A percentile compares a stretch with the other conserved stretches of the same genome.
These are phyloP conservation scores for Myriosclerotinia curreyana DNA, from an alignment of 2,329 filamentous ascomycete species.

Conservation along the genomic window DNA sequence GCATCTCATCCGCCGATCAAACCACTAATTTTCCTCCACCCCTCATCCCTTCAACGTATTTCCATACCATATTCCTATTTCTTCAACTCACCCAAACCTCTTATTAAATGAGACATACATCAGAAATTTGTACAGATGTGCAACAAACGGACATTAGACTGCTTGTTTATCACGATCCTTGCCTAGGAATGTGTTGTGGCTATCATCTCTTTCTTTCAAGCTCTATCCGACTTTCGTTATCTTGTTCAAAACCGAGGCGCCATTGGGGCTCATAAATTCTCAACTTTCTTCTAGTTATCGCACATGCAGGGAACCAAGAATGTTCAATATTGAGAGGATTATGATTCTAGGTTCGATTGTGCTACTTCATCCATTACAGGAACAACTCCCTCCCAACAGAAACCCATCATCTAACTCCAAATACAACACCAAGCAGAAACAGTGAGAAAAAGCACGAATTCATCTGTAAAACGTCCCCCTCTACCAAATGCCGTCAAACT, in stretches of 20 bases:
- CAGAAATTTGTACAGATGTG: no score
- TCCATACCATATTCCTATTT: no score
- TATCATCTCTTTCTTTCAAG: neutral
- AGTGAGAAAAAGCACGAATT: slow-evolving; percentile 4
- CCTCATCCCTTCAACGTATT: no score
- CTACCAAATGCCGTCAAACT: neutral
- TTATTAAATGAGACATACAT: no score
- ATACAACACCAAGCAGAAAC: slow-evolving; percentile 10
- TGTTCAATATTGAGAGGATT: neutral
- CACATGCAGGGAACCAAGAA: neutral
- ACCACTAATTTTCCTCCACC: no score
- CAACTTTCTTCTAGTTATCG: neutral
- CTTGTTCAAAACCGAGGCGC: neutral
- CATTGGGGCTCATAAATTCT: no score
- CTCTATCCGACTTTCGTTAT: neutral
- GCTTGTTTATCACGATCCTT: neutral
- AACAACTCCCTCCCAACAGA: neutral
- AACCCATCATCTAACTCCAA: neutral
- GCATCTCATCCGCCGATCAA: no score
- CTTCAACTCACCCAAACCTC: no score
- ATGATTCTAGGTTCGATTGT: neutral
- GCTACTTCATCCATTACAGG: neutral
- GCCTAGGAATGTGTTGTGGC: neutral
- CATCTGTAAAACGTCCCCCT: slow-evolving; percentile 4
- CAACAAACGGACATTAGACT: neutral